Evolutionary conservation across 1,284 basidiomycete genomes (phyloP).

Genomic region (Leccinum fuscescens): DNA sequence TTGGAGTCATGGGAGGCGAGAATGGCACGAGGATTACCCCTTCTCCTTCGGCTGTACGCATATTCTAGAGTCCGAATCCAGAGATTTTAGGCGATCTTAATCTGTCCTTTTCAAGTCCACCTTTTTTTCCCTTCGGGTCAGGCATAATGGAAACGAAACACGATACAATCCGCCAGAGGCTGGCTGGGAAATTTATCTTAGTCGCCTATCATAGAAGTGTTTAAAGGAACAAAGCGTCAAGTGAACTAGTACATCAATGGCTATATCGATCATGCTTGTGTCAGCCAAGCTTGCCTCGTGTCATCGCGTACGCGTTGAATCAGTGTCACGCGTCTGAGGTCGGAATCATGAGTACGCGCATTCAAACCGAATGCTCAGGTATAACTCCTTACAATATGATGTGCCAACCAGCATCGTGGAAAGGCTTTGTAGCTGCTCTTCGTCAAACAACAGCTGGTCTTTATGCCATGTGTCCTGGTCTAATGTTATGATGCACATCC

Average conservation of each 20-base stretch:
- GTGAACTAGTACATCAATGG: slow-evolving; percentile 5
- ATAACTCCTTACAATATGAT: slow-evolving; percentile 71
- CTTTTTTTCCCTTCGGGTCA: background rate
- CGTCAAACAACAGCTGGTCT: slow-evolving; percentile 86
- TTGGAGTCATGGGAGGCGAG: slow-evolving; percentile 14
- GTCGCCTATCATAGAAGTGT: slow-evolving; percentile 1
- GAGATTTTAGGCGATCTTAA: slow-evolving; percentile 3
- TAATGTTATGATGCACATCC: slow-evolving; percentile 7
- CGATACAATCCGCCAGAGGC: background rate
- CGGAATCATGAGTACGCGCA: slow-evolving; percentile 11
- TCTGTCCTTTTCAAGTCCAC: slow-evolving; percentile 18
- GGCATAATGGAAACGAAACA: background rate
- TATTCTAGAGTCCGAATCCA: background rate
- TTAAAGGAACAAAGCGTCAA: background rate
- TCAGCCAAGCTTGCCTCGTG: background rate
- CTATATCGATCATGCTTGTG: background rate
- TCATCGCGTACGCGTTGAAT: slow-evolving; percentile 7
- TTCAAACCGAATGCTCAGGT: background rate
- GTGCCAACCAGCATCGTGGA: slow-evolving; percentile 89
- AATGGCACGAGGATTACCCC: slow-evolving; percentile 12
- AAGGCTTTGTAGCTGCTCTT: slow-evolving; percentile 85
- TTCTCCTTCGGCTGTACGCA: slow-evolving; percentile 5
- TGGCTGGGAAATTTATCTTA: background rate
- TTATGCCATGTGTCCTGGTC: slow-evolving; percentile 86
- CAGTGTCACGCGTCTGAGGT: slow-evolving; percentile 28